Percentiles rank a stretch among this genome's conserved stretches.
Evolutionary conservation across 75 land plant species (phyloP).

Genomic region (Chamaecyparis obtusa): DNA sequence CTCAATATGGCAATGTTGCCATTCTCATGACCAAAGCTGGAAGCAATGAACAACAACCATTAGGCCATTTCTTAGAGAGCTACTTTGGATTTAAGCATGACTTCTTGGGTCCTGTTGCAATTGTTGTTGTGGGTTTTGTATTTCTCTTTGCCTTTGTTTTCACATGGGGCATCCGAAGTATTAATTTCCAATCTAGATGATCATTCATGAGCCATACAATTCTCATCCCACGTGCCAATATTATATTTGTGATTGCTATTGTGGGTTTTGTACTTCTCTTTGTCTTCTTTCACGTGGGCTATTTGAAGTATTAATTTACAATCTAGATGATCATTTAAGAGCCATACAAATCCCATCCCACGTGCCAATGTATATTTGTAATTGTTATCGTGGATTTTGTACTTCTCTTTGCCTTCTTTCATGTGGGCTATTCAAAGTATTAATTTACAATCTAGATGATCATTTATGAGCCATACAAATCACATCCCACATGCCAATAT

Average conservation of each 20-base stretch:
- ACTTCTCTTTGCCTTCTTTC: no score
- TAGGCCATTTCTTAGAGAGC: constrained; percentile 21
- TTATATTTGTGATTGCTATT: constrained; percentile 16
- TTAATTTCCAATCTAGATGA: constrained; percentile 79
- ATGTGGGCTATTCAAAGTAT: no score
- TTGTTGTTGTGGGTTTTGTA: constrained; percentile 31
- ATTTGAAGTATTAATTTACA: constrained; percentile 73
- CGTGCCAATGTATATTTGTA: neutral
- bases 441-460: no score
- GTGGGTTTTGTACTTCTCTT: constrained; percentile 46
- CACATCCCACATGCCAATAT: no score
- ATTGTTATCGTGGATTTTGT: no score
- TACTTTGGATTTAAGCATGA: constrained; percentile 51
- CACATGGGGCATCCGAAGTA: constrained; percentile 34
- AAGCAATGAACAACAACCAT: neutral
- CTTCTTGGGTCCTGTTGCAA: constrained; percentile 39
- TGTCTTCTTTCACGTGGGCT: constrained; percentile 39
- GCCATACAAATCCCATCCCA: neutral
- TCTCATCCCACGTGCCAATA: neutral
- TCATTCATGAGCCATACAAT: neutral
- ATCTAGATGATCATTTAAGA: constrained; percentile 23
- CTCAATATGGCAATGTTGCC: constrained; percentile 33
- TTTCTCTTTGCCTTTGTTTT: constrained; percentile 46
- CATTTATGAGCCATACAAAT: no score
- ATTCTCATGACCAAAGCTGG: neutral